Evolutionary conservation across 768 basidiomycete genomes (phyloP).

Genomic region (Hygrophorus russula): DNA sequence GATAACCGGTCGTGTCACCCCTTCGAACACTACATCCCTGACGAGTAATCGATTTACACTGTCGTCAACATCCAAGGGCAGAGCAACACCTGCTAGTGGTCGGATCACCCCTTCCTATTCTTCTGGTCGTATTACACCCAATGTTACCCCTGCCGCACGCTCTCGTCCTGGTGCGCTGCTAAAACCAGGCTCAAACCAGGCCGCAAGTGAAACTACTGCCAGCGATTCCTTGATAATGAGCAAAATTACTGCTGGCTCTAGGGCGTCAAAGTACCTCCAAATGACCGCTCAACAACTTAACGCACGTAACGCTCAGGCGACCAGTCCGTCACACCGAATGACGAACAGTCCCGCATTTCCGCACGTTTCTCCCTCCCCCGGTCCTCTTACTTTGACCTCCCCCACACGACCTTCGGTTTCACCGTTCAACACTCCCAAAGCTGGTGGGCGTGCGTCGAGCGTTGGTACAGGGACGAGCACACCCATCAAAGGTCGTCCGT

Average conservation of each 20-base stretch:
- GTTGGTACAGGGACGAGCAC: conserved; percentile 24
- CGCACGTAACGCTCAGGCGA: conserved; percentile 25
- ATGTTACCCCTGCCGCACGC: conserved; percentile 25
- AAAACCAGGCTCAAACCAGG: conserved; percentile 21
- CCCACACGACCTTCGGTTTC: conserved; percentile 42
- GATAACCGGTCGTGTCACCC: conserved; percentile 38
- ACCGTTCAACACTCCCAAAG: conserved; percentile 61
- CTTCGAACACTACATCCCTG: conserved; percentile 27
- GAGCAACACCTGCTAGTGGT: conserved; percentile 16
- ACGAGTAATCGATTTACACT: conserved; percentile 13
- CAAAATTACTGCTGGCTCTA: conserved; percentile 68
- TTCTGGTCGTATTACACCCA: conserved; percentile 29
- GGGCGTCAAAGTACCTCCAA: conserved; percentile 75
- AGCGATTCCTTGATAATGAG: conserved; percentile 20
- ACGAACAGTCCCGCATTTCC: background rate
- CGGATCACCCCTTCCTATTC: conserved; percentile 18
- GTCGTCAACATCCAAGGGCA: conserved; percentile 17
- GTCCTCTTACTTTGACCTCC: conserved; percentile 26
- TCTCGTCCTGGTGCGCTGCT: conserved; percentile 16
- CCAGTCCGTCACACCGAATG: conserved; percentile 20
- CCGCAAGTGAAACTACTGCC: conserved; percentile 10
- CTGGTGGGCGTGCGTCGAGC: conserved; percentile 25
- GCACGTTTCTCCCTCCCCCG: conserved; percentile 18
- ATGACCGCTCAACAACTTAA: conserved; percentile 79
- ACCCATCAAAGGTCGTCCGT: conserved; percentile 24